phyloP scores from a whole-genome alignment of 129 eudicot species.

The Tanacetum coccineum region DNA sequence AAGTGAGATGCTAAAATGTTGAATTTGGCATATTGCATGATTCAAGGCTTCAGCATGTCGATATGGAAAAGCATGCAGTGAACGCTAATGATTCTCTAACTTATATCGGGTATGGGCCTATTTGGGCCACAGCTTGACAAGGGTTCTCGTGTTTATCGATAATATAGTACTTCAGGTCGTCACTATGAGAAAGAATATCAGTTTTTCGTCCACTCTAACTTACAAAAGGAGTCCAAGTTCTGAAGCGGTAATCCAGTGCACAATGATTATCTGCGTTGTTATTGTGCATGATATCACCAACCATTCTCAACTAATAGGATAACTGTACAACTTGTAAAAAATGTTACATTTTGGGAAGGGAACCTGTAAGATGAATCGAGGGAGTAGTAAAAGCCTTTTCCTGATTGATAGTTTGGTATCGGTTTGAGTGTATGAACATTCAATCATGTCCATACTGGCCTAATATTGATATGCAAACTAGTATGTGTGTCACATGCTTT shows the following conservation, averaged over 20 bases:
- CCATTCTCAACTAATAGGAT: constrained; percentile 11
- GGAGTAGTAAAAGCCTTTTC: constrained; percentile 1
- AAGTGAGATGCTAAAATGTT: constrained; percentile 33
- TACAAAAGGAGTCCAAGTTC: constrained; percentile 27
- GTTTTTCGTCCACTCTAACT: constrained; percentile 24
- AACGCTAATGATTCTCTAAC: constrained; percentile 20
- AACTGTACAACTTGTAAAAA: neutral
- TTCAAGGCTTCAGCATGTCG: constrained; percentile 24
- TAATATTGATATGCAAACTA: neutral
- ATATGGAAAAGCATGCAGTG: constrained; percentile 21
- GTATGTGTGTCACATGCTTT: constrained; percentile 3
- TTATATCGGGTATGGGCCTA: constrained; percentile 22
- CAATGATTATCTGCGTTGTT: constrained; percentile 11
- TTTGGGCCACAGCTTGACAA: constrained; percentile 21
- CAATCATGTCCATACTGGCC: neutral
- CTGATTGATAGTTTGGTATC: neutral
- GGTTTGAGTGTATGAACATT: constrained; percentile 2
- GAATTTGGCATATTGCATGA: constrained; percentile 29
- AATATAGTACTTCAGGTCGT: constrained; percentile 22
- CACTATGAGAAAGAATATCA: constrained; percentile 32
- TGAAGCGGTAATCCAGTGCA: constrained; percentile 27
- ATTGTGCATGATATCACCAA: neutral
- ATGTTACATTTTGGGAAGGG: neutral
- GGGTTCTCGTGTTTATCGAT: constrained; percentile 4
- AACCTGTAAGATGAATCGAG: too few relatives aligned